A percentile compares a stretch with the other conserved stretches of the same genome.
These are phyloP conservation scores for Westerdykella aurantiaca DNA, from an alignment of 2,329 filamentous ascomycete species.

Conservation along the genomic window DNA sequence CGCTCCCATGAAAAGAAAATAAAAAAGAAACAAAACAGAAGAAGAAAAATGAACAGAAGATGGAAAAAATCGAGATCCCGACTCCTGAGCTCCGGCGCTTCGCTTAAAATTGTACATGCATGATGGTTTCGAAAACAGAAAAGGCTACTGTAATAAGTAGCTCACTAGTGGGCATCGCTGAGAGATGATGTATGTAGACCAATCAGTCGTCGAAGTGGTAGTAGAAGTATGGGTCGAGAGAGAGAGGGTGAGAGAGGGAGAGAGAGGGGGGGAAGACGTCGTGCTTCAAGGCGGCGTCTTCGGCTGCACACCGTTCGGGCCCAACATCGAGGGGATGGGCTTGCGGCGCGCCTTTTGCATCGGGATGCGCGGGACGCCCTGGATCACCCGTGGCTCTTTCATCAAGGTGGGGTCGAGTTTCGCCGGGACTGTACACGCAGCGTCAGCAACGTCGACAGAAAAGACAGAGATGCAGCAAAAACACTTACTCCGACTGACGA, in stretches of 20 bases:
- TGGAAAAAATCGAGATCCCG: neutral
- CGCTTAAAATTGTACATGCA: neutral
- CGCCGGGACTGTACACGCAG: slow-evolving; percentile 62
- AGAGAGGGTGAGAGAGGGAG: too few species aligned
- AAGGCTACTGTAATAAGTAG: neutral
- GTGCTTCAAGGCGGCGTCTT: slow-evolving; percentile 24
- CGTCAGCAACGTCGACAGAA: too few species aligned
- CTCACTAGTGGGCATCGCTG: neutral
- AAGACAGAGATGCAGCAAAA: slow-evolving; percentile 21
- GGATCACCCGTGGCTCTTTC: slow-evolving; percentile 85
- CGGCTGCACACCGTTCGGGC: slow-evolving; percentile 22
- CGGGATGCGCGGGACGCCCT: slow-evolving; percentile 68
- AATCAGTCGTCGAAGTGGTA: too few species aligned
- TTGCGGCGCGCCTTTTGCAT: slow-evolving; percentile 45
- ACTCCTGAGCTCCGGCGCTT: neutral
- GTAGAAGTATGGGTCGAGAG: neutral
- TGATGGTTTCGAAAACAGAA: neutral
- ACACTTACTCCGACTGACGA: slow-evolving; percentile 46
- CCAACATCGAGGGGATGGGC: slow-evolving; percentile 43
- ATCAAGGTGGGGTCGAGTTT: slow-evolving; percentile 81
- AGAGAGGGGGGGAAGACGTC: too few species aligned
- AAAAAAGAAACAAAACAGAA: too few species aligned
- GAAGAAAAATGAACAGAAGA: too few species aligned
- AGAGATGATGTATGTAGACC: neutral
- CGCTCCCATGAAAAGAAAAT: too few species aligned